These are phyloP conservation scores for Thamnidium elegans DNA, from an alignment of 192 early-diverging fungal species.

Conservation along the genomic window DNA sequence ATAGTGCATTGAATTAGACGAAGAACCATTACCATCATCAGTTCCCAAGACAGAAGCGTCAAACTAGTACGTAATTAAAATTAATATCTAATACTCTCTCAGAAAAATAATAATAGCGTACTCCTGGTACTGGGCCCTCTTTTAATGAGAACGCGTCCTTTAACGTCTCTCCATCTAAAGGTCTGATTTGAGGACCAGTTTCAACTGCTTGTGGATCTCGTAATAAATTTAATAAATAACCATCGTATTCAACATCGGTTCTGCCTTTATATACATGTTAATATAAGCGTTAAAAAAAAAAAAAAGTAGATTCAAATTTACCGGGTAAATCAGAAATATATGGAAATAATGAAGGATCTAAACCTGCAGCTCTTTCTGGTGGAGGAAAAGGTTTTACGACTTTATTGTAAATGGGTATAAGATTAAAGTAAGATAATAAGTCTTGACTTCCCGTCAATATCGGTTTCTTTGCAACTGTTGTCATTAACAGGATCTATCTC, in stretches of 20 bases:
- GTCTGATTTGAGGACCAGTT: conserved; percentile 18
- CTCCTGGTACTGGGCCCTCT: conserved; percentile 36
- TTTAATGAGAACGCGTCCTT: conserved; percentile 30
- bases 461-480: not conserved
- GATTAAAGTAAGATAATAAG: conserved; percentile 34
- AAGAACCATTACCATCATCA: conserved; percentile 15
- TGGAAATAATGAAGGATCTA: conserved; percentile 21
- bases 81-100: not conserved
- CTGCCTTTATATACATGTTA: conserved; percentile 12
- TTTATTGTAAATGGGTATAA: conserved; percentile 36
- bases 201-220: conserved; percentile 29
- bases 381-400: conserved; percentile 34
- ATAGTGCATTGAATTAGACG: not conserved
- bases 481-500: not conserved
- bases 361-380: conserved; percentile 22
- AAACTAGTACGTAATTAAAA: conserved; percentile 30
- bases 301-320: not conserved
- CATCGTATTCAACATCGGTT: conserved; percentile 28
- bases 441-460: conserved; percentile 38
- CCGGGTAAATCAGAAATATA: conserved; percentile 38
- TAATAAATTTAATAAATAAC: conserved; percentile 30
- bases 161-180: conserved; percentile 29
- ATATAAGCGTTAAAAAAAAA: not conserved
- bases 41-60: conserved; percentile 30
- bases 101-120: conserved; percentile 10